Evolutionary conservation across 2,329 filamentous ascomycete species (phyloP).

Genomic region (Hypoxylon sp.): DNA sequence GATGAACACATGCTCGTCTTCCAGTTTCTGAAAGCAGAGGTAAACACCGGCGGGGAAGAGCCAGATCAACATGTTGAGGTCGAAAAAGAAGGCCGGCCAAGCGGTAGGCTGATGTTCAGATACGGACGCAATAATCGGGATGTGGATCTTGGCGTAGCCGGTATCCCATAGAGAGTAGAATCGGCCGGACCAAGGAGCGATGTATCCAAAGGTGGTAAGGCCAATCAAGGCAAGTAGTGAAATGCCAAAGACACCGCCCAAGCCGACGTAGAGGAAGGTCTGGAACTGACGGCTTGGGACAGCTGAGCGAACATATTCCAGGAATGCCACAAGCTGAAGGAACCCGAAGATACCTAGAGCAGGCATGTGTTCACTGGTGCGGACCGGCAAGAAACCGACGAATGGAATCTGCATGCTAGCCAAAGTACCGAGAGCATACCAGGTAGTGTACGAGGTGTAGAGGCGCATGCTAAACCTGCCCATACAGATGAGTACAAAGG

Average conservation of each 20-base stretch:
- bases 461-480: slow-evolving; percentile 93
- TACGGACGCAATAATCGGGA: slow-evolving; percentile 99
- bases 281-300: slow-evolving; percentile 95
- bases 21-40: slow-evolving; percentile 94
- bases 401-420: slow-evolving; percentile 99
- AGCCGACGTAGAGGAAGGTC: slow-evolving; percentile 82
- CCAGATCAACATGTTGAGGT: slow-evolving; percentile 98
- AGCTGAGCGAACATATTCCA: slow-evolving; percentile 89
- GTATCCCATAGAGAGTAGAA: slow-evolving; percentile 99
- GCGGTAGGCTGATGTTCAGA: slow-evolving; percentile 99
- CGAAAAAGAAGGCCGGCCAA: slow-evolving; percentile 99
- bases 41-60: slow-evolving; percentile 98
- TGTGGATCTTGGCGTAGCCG: slow-evolving; percentile 98
- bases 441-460: slow-evolving; percentile 97
- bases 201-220: slow-evolving; percentile 89
- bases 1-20: slow-evolving; percentile 97
- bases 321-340: slow-evolving; percentile 91
- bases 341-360: slow-evolving; percentile 96
- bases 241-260: slow-evolving; percentile 80
- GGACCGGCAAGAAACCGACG: slow-evolving; percentile 95
- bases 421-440: slow-evolving; percentile 95
- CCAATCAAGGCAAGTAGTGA: slow-evolving; percentile 82
- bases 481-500: slow-evolving; percentile 95
- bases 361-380: slow-evolving; percentile 98
- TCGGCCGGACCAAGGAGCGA: slow-evolving; percentile 97